Percentiles rank a stretch among this genome's conserved stretches.
phyloP scores from a whole-genome alignment of 768 basidiomycete species.

The Scleroderma bovista region DNA sequence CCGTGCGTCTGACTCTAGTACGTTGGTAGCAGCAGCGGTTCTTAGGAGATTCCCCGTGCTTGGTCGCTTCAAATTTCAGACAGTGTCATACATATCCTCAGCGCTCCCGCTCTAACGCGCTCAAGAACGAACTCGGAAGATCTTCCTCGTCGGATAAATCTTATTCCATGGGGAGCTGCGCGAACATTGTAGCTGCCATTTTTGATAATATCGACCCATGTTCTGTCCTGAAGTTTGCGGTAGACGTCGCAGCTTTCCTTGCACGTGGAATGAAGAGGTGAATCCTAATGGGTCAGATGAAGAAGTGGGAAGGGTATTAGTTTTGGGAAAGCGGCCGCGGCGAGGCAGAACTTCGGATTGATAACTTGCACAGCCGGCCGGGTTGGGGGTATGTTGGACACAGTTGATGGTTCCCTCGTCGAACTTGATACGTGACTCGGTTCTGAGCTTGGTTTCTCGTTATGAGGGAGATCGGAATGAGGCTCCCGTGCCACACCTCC shows the following conservation, averaged over 20 bases:
- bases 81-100: conserved; percentile 1
- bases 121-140: conserved; percentile 79
- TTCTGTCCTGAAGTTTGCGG: conserved; percentile 9
- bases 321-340: conserved; percentile 22
- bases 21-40: conserved; percentile 54
- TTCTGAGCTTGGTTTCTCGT: conserved; percentile 28
- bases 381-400: conserved; percentile 34
- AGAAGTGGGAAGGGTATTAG: conserved; percentile 22
- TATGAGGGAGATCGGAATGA: too few relatives aligned
- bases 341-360: conserved; percentile 40
- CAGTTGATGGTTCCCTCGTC: conserved; percentile 17
- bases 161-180: conserved; percentile 41
- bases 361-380: conserved; percentile 52
- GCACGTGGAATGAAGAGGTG: conserved; percentile 6
- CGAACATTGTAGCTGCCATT: conserved; percentile 7
- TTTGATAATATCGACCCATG: conserved; percentile 5
- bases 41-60: conserved; percentile 52
- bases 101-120: conserved; percentile 42
- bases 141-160: conserved; percentile 77
- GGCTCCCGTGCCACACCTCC: too few relatives aligned
- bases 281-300: conserved; percentile 36
- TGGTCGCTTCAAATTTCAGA: conserved; percentile 34
- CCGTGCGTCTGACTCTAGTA: conserved; percentile 28
- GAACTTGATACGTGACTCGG: conserved; percentile 22
- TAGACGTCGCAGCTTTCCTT: conserved; percentile 6